These are phyloP conservation scores for Russula griseocarnosa DNA, from an alignment of 768 basidiomycete species.

Conservation along the genomic window DNA sequence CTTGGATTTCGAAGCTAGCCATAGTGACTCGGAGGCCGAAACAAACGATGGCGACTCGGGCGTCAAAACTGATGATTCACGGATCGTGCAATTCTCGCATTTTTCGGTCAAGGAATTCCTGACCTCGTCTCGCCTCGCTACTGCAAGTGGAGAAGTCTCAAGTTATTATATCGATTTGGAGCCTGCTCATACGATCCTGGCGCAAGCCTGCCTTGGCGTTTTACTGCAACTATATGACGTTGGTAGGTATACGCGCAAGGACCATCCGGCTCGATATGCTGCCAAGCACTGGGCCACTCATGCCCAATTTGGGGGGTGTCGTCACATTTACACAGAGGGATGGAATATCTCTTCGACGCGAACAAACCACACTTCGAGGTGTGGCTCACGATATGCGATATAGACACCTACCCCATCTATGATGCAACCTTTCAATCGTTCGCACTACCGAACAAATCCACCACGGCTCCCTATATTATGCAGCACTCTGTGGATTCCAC, in stretches of 20 bases:
- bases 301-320: neutral
- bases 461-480: neutral
- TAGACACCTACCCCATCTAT: accelerated
- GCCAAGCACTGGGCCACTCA: neutral
- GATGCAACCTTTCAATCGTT: neutral
- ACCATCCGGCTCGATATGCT: neutral
- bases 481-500: neutral
- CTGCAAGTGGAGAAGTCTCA: neutral
- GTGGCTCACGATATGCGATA: neutral
- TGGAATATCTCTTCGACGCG: neutral
- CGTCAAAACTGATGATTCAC: no score
- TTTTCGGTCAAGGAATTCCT: neutral
- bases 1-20: no score
- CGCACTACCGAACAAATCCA: neutral
- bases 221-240: neutral
- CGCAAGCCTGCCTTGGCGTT: neutral
- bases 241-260: no score
- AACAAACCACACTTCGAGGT: neutral
- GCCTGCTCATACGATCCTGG: neutral
- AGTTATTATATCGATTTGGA: neutral
- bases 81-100: neutral
- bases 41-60: no score
- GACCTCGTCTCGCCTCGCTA: neutral
- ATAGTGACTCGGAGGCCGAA: no score
- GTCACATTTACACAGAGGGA: neutral